Conservation (phyloP, 2,329 filamentous ascomycete species). For the Cordyceps sp. region DNA sequence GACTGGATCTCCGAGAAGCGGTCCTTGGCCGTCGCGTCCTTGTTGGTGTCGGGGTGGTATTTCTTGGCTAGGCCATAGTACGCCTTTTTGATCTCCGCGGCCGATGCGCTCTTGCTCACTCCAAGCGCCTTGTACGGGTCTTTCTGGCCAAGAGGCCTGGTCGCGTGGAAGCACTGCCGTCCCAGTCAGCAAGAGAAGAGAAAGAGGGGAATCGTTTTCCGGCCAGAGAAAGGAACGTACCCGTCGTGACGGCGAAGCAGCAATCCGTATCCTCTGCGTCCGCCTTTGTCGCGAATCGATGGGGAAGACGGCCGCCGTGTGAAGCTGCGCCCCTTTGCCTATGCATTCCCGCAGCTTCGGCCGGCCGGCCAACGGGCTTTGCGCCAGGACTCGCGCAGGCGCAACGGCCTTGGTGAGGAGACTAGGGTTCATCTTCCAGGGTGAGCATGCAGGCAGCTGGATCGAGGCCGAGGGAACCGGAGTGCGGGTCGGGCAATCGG, state of each 20-base stretch:
- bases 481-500: not conserved
- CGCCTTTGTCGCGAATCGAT: conserved; percentile 6
- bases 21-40: conserved; percentile 83
- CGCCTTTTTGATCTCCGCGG: conserved; percentile 89
- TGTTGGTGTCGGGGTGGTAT: conserved; percentile 95
- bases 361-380: conserved; percentile 21
- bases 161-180: conserved; percentile 42
- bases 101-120: conserved; percentile 63
- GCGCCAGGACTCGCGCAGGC: conserved; percentile 28
- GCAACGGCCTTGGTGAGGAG: conserved; percentile 27
- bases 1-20: conserved; percentile 86
- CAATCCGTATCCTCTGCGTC: conserved; percentile 5
- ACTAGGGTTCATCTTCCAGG: conserved; percentile 26
- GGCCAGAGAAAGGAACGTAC: conserved; percentile 8
- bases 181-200: not conserved
- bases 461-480: not conserved
- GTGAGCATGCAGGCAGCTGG: not conserved
- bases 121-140: conserved; percentile 83
- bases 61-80: conserved; percentile 98
- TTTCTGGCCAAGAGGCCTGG: conserved; percentile 35
- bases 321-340: conserved; percentile 18
- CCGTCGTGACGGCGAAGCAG: conserved; percentile 8
- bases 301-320: conserved; percentile 13
- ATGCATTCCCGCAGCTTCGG: conserved; percentile 22
- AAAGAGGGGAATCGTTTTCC: not conserved